These are phyloP conservation scores for Hortiboletus flavorubellus DNA, from an alignment of 768 basidiomycete genomes.

Conservation along the genomic window DNA sequence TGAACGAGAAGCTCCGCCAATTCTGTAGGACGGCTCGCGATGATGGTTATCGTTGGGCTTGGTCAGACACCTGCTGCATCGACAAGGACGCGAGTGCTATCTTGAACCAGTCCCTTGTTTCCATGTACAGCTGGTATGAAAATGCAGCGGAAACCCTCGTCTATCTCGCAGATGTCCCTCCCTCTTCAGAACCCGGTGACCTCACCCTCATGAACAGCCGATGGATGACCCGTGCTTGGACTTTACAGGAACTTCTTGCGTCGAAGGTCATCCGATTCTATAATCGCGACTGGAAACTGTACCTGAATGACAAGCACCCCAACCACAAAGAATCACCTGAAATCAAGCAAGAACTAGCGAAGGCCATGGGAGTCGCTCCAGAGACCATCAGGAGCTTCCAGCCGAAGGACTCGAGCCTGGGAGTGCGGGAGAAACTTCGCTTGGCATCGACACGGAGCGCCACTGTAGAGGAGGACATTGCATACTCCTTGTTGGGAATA, in stretches of 20 bases:
- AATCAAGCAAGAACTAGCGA: slow-evolving; percentile 1
- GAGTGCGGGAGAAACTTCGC: neutral
- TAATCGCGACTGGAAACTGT: slow-evolving; percentile 1
- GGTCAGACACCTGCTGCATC: too few relatives aligned
- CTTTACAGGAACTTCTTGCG: neutral
- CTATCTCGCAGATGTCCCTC: too few relatives aligned
- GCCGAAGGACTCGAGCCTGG: neutral
- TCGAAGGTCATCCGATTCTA: neutral
- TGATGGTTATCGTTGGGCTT: too few relatives aligned
- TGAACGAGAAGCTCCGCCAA: too few relatives aligned
- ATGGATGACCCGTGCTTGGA: slow-evolving; percentile 11
- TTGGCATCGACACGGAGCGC: slow-evolving; percentile 4
- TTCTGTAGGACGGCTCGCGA: too few relatives aligned
- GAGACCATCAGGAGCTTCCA: neutral
- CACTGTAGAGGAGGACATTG: slow-evolving; percentile 2
- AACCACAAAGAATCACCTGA: slow-evolving; percentile 6
- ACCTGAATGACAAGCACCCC: neutral
- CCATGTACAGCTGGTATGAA: too few relatives aligned
- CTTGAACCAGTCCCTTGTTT: too few relatives aligned
- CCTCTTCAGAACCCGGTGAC: too few relatives aligned
- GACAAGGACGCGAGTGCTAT: too few relatives aligned
- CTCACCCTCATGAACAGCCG: too few relatives aligned
- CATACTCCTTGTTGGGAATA: slow-evolving; percentile 7
- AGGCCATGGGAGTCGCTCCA: neutral
- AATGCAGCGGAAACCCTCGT: too few relatives aligned